phyloP scores from a whole-genome alignment of 768 basidiomycete species.

The Collybia mongolica region DNA sequence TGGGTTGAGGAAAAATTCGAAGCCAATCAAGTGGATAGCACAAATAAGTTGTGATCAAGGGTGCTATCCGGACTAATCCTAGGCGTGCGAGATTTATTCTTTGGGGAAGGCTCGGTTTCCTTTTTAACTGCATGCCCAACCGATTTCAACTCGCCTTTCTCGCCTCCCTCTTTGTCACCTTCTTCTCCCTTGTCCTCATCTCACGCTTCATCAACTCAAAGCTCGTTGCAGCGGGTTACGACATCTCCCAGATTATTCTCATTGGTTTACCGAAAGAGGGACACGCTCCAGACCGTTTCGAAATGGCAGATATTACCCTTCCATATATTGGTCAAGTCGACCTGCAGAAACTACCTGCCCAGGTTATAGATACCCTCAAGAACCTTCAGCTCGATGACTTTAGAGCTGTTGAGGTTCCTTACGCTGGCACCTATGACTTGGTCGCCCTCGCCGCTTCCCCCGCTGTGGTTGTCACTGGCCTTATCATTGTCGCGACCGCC shows the following conservation, averaged over 20 bases:
- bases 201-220: slow-evolving; percentile 37
- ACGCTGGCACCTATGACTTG: slow-evolving; percentile 34
- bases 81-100: slow-evolving; percentile 9
- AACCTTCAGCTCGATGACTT: slow-evolving; percentile 24
- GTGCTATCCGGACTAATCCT: not conserved
- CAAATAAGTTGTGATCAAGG: not conserved
- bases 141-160: slow-evolving; percentile 54
- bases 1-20: no score
- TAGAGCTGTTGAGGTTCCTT: slow-evolving; percentile 33
- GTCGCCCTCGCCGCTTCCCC: slow-evolving; percentile 39
- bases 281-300: no score
- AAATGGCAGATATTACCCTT: not conserved
- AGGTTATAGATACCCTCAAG: slow-evolving; percentile 15
- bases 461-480: slow-evolving; percentile 50
- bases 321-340: slow-evolving; percentile 15
- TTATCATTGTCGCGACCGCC: slow-evolving; percentile 45
- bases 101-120: slow-evolving; percentile 4
- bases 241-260: slow-evolving; percentile 60
- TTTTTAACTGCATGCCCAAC: slow-evolving; percentile 49
- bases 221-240: slow-evolving; percentile 56
- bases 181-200: slow-evolving; percentile 44
- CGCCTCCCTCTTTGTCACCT: slow-evolving; percentile 45
- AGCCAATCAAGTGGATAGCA: no score
- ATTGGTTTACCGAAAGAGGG: slow-evolving; percentile 45
- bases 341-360: slow-evolving; percentile 16